Percentiles rank a stretch among this genome's conserved stretches.
These are phyloP conservation scores for Asterionellopsis glacialis DNA, from an alignment of 108 stramenopile species.

Conservation along the genomic window DNA sequence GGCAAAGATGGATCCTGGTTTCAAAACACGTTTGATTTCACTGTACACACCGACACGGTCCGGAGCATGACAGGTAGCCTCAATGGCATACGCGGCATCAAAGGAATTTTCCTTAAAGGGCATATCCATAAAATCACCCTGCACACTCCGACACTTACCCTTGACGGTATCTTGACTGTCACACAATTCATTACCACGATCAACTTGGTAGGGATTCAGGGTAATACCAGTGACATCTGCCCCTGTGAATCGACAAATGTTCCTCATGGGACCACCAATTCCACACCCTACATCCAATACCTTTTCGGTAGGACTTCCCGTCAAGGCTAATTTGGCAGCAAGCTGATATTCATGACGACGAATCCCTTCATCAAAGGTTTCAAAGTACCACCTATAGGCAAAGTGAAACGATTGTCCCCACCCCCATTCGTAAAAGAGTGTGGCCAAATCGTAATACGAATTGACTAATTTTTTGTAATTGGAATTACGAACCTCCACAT, in stretches of 20 bases:
- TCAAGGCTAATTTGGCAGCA: conserved; percentile 52
- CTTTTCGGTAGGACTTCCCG: conserved; percentile 21
- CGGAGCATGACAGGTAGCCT: conserved; percentile 93
- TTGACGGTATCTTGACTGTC: conserved; percentile 40
- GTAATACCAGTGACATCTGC: conserved; percentile 76
- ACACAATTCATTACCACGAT: conserved; percentile 80
- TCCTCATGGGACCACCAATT: conserved; percentile 94
- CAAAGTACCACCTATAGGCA: conserved; percentile 70
- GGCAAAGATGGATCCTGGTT: conserved; percentile 81
- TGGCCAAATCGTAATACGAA: conserved; percentile 91
- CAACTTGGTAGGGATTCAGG: conserved; percentile 85
- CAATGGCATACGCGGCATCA: conserved; percentile 90
- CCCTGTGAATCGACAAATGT: conserved; percentile 82
- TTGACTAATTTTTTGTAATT: conserved; percentile 77
- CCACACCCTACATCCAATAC: conserved; percentile 93
- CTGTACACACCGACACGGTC: conserved; percentile 67
- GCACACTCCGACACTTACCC: conserved; percentile 42
- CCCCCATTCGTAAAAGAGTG: conserved; percentile 95
- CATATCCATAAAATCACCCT: conserved; percentile 89
- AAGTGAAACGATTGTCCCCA: conserved; percentile 94
- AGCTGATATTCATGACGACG: conserved; percentile 88
- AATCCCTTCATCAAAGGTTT: conserved; percentile 80
- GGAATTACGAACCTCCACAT: conserved; percentile 35
- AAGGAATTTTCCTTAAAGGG: conserved; percentile 72
- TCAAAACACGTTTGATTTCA: conserved; percentile 76